Evolutionary conservation across 192 early-diverging fungal species (phyloP).

Genomic region (Diversispora epigaea): DNA sequence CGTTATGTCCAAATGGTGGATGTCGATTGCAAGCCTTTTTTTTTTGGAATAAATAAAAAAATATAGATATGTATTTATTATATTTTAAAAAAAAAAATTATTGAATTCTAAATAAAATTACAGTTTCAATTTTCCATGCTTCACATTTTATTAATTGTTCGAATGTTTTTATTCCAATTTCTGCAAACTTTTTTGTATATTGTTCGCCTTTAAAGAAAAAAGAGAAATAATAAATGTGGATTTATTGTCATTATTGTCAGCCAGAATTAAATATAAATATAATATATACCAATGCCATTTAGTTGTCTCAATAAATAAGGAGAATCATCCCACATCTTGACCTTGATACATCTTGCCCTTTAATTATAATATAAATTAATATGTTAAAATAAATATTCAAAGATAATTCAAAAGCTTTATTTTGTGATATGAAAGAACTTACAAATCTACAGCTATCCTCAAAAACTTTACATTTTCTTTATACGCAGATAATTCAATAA

Average conservation of each 20-base stretch:
- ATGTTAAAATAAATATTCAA: no score
- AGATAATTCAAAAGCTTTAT: no score
- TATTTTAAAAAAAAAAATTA: not conserved
- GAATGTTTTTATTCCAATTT: conserved; percentile 53
- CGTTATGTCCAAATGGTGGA: conserved; percentile 61
- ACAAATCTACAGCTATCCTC: conserved; percentile 38
- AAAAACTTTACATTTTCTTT: conserved; percentile 25
- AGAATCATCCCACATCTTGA: conserved; percentile 55
- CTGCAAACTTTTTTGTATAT: conserved; percentile 45
- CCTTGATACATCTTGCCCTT: conserved; percentile 35
- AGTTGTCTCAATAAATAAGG: conserved; percentile 54
- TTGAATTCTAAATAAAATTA: not conserved
- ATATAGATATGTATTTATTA: not conserved
- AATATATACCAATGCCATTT: conserved; percentile 50
- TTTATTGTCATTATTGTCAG: not conserved
- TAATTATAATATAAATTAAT: no score
- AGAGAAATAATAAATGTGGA: no score
- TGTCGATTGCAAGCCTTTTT: conserved; percentile 41
- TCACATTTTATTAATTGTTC: conserved; percentile 45
- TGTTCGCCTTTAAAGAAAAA: conserved; percentile 34
- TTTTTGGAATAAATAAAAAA: not conserved
- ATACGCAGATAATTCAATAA: conserved; percentile 37
- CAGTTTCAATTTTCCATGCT: conserved; percentile 53
- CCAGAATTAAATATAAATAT: not conserved
- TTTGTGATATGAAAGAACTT: not conserved